phyloP scores from a whole-genome alignment of 371 early-diverging fungal genomes.

The Zychaea mexicana region DNA sequence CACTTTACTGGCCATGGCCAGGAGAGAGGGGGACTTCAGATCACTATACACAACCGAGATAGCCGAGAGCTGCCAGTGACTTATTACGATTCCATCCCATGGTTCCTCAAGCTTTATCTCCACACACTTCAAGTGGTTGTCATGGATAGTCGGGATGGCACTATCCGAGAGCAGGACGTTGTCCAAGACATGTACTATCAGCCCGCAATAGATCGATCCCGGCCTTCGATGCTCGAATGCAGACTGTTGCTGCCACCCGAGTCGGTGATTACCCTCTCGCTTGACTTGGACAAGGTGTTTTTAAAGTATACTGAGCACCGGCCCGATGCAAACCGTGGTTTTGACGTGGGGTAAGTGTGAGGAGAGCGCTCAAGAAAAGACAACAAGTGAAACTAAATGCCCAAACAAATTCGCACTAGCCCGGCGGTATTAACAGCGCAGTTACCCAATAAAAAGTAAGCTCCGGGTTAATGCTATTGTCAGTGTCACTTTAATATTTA shows the following conservation, averaged over 20 bases:
- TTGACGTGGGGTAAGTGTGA: slow-evolving; percentile 88
- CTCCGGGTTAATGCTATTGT: neutral
- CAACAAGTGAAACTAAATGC: too few relatives aligned
- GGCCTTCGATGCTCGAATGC: slow-evolving; percentile 84
- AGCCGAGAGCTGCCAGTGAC: slow-evolving; percentile 46
- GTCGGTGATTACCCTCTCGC: slow-evolving; percentile 63
- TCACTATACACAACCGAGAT: slow-evolving; percentile 71
- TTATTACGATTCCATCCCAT: slow-evolving; percentile 85
- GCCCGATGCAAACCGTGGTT: slow-evolving; percentile 96
- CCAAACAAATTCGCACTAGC: slow-evolving; percentile 19
- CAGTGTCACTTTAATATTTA: neutral
- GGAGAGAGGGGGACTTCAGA: slow-evolving; percentile 81
- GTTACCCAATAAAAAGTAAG: slow-evolving; percentile 19
- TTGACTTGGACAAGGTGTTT: slow-evolving; percentile 89
- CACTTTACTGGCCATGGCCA: slow-evolving; percentile 84
- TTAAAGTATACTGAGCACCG: slow-evolving; percentile 94
- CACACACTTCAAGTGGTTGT: slow-evolving; percentile 77
- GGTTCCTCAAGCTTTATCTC: slow-evolving; percentile 88
- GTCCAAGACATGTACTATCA: slow-evolving; percentile 61
- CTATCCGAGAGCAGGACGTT: slow-evolving; percentile 28
- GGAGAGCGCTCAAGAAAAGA: too few relatives aligned
- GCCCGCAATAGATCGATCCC: slow-evolving; percentile 77
- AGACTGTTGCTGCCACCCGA: slow-evolving; percentile 68
- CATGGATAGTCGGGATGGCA: neutral
- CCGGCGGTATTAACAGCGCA: slow-evolving; percentile 43